Evolutionary conservation across 192 early-diverging fungal genomes (phyloP), one percentile per base, ranked within the genome.

Genomic region (Entomortierella chlamydospora): DNA sequence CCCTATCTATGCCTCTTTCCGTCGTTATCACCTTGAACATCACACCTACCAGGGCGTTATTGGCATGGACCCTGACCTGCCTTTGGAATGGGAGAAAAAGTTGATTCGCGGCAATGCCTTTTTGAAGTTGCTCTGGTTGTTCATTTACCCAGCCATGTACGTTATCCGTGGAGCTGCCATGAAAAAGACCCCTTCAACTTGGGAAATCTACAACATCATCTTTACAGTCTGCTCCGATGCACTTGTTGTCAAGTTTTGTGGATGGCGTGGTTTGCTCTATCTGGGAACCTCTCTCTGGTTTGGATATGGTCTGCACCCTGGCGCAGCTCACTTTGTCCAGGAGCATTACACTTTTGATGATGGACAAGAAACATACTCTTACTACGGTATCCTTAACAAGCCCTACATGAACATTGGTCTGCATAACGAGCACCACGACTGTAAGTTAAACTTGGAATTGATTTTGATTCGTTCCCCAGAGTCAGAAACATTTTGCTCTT

Each of bases 371-470:
- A 99, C 96, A 2, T 99, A 99, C 85, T 95, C 94, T 67, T 99
- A 99, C 92, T 99, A 99, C 66, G 96, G 96, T 26, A 84, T 87
- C 58, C 83, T 95, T 51, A 99, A 99, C 87, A 79, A 82, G 51
- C 86, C 94, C 43, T 94, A 92, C 80, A 91, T 96, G 85, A 99
- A 99, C 90, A 94, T 97, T 69, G 97, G 97, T 43, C 96, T 95
- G 82, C 97, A 99, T 85, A 97, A 95, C 81, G 97, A 99, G 87
- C 97, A 99, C 89, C 96, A 99, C 85, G 97, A 99, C 83, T 98
- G 97, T 86, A 91, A 91, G 72, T 92, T 64, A 64, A 25, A 26
- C 61, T 49, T 57, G 47, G 28, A 18, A 39, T 43, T 57, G 12
- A 29, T 25, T 62, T n/a, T n/a, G n/a, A n/a, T n/a, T n/a, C n/a